Conservation (phyloP, 2,329 filamentous ascomycete genomes). For the Penicillium griseofulvum region DNA sequence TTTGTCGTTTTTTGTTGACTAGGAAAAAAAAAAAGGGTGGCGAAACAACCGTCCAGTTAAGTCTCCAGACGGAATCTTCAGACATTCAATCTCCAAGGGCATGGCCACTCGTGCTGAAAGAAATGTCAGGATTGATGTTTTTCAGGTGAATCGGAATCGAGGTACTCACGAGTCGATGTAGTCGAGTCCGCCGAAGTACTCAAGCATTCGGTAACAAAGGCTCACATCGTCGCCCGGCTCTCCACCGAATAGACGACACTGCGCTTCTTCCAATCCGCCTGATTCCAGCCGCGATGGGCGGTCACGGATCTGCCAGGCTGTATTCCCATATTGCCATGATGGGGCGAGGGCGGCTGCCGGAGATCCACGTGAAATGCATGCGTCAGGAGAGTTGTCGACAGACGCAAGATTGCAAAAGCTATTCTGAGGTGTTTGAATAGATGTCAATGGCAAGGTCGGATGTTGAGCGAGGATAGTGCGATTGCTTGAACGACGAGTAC, state of each 20-base stretch:
- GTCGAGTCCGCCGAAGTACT: conserved; percentile 50
- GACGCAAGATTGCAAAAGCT: conserved; percentile 16
- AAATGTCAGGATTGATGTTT: conserved; percentile 20
- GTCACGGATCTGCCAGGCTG: conserved; percentile 42
- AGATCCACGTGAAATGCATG: conserved; percentile 25
- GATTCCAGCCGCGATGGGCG: conserved; percentile 28
- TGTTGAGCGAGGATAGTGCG: conserved; percentile 15
- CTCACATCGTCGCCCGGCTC: conserved; percentile 45
- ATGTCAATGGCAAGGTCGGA: conserved; percentile 2
- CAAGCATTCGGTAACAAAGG: conserved; percentile 50
- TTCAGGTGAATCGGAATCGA: neutral
- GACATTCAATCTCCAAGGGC: conserved; percentile 29
- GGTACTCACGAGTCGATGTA: conserved; percentile 45
- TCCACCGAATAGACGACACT: conserved; percentile 47
- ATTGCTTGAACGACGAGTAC: conserved; percentile 43
- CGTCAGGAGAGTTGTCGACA: conserved; percentile 15
- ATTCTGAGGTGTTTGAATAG: conserved; percentile 9
- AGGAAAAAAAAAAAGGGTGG: conserved; percentile 5
- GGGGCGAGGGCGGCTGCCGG: conserved; percentile 34
- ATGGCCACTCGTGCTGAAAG: conserved; percentile 17
- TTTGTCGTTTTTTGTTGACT: conserved; percentile 16
- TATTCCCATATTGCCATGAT: conserved; percentile 44
- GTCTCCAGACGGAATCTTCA: neutral
- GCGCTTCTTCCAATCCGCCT: conserved; percentile 37
- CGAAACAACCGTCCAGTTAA: neutral